These are phyloP conservation scores for Melampsora americana DNA, from an alignment of 1,284 basidiomycete genomes.

Conservation along the genomic window DNA sequence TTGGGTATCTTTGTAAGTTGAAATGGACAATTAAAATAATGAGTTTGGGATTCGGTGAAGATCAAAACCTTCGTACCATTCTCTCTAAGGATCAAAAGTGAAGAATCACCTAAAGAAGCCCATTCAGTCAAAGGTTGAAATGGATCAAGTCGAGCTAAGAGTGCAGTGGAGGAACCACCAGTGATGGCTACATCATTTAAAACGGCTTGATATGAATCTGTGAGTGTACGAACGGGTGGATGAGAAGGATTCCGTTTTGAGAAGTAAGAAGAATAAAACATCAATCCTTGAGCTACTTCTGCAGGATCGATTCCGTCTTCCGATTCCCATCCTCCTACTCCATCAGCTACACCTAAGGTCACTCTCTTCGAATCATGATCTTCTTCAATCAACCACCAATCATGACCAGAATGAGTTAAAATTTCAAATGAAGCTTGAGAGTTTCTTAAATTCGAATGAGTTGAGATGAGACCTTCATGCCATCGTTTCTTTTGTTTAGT, in stretches of 20 bases:
- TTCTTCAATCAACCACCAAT: slow-evolving; percentile 40
- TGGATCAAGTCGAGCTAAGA: slow-evolving; percentile 29
- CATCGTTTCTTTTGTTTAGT: slow-evolving; percentile 9
- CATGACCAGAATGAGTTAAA: slow-evolving; percentile 29
- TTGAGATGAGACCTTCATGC: not conserved
- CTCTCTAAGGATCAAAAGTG: slow-evolving; percentile 10
- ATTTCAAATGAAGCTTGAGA: not conserved
- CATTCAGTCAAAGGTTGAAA: not conserved
- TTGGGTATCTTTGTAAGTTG: slow-evolving; percentile 39
- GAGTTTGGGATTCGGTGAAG: slow-evolving; percentile 17
- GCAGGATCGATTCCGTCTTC: slow-evolving; percentile 33
- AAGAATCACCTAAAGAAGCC: slow-evolving; percentile 34
- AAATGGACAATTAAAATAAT: slow-evolving; percentile 44
- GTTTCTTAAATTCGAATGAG: not conserved
- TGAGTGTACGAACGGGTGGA: not conserved
- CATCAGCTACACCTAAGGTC: slow-evolving; percentile 34
- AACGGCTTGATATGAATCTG: slow-evolving; percentile 16
- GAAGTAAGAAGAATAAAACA: slow-evolving; percentile 18
- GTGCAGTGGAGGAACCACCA: slow-evolving; percentile 33
- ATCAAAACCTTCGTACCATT: not conserved
- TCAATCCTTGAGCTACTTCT: slow-evolving; percentile 34
- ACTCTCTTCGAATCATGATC: not conserved
- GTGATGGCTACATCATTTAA: slow-evolving; percentile 15
- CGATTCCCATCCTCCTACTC: slow-evolving; percentile 34
- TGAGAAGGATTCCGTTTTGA: not conserved